A percentile compares a stretch with the other conserved stretches of the same genome.
phyloP scores from a whole-genome alignment of 352 stramenopile species.

The Pythium scleroteichum region DNA sequence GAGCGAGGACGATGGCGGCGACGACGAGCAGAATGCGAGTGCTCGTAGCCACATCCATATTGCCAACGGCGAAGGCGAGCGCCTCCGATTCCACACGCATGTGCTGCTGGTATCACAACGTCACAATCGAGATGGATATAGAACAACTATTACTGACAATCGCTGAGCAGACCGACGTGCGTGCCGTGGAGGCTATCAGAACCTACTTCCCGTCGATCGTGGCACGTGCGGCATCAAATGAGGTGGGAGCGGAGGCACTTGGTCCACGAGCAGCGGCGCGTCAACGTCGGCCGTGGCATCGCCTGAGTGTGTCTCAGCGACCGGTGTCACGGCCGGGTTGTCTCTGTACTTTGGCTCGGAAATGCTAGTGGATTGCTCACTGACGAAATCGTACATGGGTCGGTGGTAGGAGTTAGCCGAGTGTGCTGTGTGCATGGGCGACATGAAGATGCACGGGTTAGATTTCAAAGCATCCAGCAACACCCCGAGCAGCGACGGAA shows the following conservation, averaged over 20 bases:
- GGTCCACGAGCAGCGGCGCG: conserved; percentile 9
- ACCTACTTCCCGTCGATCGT: conserved; percentile 69
- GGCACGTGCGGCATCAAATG: conserved; percentile 34
- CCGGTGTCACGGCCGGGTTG: neutral
- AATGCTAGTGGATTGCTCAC: conserved; percentile 1
- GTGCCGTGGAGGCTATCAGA: conserved; percentile 51
- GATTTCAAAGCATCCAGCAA: conserved; percentile 9
- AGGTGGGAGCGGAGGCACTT: conserved; percentile 25
- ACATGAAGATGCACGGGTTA: conserved; percentile 28
- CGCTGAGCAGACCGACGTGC: conserved; percentile 46
- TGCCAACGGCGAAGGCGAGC: conserved; percentile 7
- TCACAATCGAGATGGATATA: neutral
- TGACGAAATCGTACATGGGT: conserved; percentile 18
- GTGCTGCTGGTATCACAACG: conserved; percentile 18
- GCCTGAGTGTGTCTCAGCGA: no score
- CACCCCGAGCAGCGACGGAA: neutral
- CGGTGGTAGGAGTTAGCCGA: conserved; percentile 29
- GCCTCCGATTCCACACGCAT: conserved; percentile 21
- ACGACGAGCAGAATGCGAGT: conserved; percentile 4
- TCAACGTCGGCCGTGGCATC: conserved; percentile 2
- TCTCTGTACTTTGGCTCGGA: neutral
- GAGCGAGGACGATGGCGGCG: conserved; percentile 38
- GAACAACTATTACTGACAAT: neutral
- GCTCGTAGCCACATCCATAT: neutral
- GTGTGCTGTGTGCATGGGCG: conserved; percentile 36